Conservation (phyloP, 495 filamentous ascomycete species). For the Aspergillus cristatus region DNA sequence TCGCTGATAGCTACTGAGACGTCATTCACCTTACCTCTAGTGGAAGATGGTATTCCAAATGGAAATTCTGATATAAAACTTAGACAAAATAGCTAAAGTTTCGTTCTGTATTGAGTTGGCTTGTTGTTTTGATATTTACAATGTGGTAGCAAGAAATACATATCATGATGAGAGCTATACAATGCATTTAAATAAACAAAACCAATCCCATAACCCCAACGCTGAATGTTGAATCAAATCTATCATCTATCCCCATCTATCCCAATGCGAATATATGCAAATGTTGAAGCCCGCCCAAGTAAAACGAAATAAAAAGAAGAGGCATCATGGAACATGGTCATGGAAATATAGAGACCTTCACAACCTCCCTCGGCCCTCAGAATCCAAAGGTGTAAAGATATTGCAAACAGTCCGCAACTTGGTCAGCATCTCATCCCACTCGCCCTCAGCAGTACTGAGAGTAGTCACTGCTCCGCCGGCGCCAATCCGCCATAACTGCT, state of each 20-base stretch:
- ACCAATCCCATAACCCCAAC: constrained; percentile 5
- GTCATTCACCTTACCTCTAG: too few relatives aligned
- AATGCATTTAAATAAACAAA: not conserved
- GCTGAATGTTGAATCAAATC: constrained; percentile 29
- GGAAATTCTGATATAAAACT: too few relatives aligned
- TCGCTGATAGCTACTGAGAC: not conserved
- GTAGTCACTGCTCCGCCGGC: constrained; percentile 84
- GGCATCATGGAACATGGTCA: too few relatives aligned
- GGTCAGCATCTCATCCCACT: constrained; percentile 85
- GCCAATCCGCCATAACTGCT: constrained; percentile 69
- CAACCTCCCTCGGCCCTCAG: constrained; percentile 2
- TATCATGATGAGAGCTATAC: too few relatives aligned
- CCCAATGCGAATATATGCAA: constrained; percentile 5
- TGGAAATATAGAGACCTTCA: constrained; percentile 7
- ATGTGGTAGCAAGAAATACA: too few relatives aligned
- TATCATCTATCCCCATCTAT: constrained; percentile 6
- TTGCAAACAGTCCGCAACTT: constrained; percentile 65
- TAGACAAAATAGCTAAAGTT: too few relatives aligned
- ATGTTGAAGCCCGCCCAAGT: constrained; percentile 19
- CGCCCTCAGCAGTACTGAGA: constrained; percentile 64
- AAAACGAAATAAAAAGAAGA: constrained; percentile 1
- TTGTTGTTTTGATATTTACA: too few relatives aligned
- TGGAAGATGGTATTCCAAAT: too few relatives aligned
- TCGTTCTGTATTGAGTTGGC: too few relatives aligned
- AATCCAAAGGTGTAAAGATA: constrained; percentile 25